phyloP scores from a whole-genome alignment of 805 yeast genomes.

The Candida dendrica region DNA sequence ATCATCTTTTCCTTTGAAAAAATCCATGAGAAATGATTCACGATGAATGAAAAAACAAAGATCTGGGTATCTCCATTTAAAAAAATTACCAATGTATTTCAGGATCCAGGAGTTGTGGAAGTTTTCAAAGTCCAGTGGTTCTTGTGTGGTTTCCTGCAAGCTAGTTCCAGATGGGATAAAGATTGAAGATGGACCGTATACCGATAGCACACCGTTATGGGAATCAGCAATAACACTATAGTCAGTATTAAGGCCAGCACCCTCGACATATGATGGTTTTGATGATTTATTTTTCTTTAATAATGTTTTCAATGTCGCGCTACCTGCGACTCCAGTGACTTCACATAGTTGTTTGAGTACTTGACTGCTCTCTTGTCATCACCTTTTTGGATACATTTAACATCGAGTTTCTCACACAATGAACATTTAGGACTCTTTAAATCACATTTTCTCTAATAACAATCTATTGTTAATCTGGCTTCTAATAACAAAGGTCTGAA shows the following conservation, averaged over 20 bases:
- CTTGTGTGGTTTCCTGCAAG: slow-evolving; percentile 18
- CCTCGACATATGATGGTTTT: no score
- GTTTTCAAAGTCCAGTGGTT: slow-evolving; percentile 14
- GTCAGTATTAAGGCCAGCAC: neutral
- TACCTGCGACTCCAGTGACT: slow-evolving; percentile 29
- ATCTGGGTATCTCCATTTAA: slow-evolving; percentile 62
- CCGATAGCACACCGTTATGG: neutral
- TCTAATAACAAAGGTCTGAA: no score
- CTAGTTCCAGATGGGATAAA: slow-evolving; percentile 2
- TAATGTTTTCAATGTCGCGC: slow-evolving; percentile 20
- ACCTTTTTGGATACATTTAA: slow-evolving; percentile 26
- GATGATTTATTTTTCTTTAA: slow-evolving; percentile 9
- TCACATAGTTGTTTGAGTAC: slow-evolving; percentile 44
- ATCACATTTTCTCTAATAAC: slow-evolving; percentile 36
- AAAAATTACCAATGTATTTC: slow-evolving; percentile 31
- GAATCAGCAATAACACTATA: slow-evolving; percentile 1
- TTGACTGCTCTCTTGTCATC: slow-evolving; percentile 45
- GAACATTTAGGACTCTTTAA: slow-evolving; percentile 38
- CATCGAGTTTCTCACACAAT: slow-evolving; percentile 36
- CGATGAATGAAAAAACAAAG: slow-evolving; percentile 55
- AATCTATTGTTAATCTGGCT: no score
- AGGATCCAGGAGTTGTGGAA: slow-evolving; percentile 7
- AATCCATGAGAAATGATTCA: slow-evolving; percentile 54
- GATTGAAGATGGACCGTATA: slow-evolving; percentile 9
- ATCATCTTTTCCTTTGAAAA: slow-evolving; percentile 46